These are phyloP conservation scores for Physcia stellaris DNA, from an alignment of 495 filamentous ascomycete genomes.

Conservation along the genomic window DNA sequence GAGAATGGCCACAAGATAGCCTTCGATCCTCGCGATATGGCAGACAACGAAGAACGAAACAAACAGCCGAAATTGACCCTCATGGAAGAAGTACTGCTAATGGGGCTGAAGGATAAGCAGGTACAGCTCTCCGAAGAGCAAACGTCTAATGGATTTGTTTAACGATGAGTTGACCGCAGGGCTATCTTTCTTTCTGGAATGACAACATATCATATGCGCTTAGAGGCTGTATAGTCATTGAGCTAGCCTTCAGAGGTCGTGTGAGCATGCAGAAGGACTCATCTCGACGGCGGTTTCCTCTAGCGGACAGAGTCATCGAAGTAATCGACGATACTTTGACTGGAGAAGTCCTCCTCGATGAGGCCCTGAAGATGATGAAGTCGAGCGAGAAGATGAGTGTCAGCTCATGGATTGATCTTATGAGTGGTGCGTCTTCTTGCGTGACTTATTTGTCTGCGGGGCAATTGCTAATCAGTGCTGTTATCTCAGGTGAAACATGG, in stretches of 20 bases:
- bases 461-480: not conserved
- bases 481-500: slow-evolving; percentile 79
- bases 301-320: slow-evolving; percentile 87
- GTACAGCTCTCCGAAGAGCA: slow-evolving; percentile 31
- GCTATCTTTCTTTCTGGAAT: slow-evolving; percentile 98
- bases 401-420: slow-evolving; percentile 92
- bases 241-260: slow-evolving; percentile 87
- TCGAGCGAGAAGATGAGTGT: slow-evolving; percentile 99
- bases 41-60: slow-evolving; percentile 88
- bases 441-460: not conserved
- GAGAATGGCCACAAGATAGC: slow-evolving; percentile 99
- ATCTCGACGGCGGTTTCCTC: slow-evolving; percentile 77
- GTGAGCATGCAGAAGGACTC: slow-evolving; percentile 98
- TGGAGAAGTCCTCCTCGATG: slow-evolving; percentile 92
- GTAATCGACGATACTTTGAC: slow-evolving; percentile 95
- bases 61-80: slow-evolving; percentile 96
- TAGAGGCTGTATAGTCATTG: slow-evolving; percentile 94
- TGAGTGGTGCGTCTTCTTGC: slow-evolving; percentile 66
- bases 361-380: slow-evolving; percentile 99
- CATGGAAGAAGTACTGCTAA: slow-evolving; percentile 93
- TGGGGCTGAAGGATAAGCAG: slow-evolving; percentile 98
- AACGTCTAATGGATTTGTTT: slow-evolving; percentile 2
- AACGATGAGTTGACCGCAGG: slow-evolving; percentile 33
- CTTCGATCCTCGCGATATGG: slow-evolving; percentile 93
- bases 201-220: slow-evolving; percentile 98